Evolutionary conservation across 2,329 filamentous ascomycete species (phyloP).

Genomic region (Microdochium paspali): DNA sequence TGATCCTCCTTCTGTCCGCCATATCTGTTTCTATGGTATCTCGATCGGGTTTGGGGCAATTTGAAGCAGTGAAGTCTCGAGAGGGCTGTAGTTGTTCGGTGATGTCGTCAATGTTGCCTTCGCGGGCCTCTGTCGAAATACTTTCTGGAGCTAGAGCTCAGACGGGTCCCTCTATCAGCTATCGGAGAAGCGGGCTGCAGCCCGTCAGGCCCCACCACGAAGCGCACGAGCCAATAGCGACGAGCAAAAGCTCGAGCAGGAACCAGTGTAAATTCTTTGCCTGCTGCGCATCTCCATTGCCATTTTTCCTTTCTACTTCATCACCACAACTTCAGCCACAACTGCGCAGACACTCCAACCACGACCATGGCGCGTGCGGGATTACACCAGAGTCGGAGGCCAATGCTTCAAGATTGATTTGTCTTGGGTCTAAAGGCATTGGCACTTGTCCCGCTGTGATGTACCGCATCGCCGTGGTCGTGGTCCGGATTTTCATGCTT

Average conservation of each 20-base stretch:
- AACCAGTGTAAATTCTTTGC: background rate
- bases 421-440: background rate
- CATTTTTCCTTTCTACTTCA: background rate
- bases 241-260: background rate
- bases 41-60: background rate
- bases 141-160: background rate
- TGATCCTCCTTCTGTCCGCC: slow-evolving; percentile 82
- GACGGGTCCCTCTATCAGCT: background rate
- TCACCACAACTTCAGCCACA: background rate
- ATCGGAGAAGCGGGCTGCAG: background rate
- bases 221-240: background rate
- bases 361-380: background rate
- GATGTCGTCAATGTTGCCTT: background rate
- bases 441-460: background rate
- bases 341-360: background rate
- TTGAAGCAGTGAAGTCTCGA: background rate
- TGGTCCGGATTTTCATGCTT: background rate
- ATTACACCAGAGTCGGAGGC: background rate
- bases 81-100: background rate
- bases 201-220: background rate
- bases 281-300: background rate
- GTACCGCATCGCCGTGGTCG: background rate
- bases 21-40: slow-evolving; percentile 29
- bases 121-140: background rate
- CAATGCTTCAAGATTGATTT: background rate